Evolutionary conservation across 1,284 basidiomycete species (phyloP), one percentile per base, ranked within the genome.

Genomic region (Lentinus polychrous): DNA sequence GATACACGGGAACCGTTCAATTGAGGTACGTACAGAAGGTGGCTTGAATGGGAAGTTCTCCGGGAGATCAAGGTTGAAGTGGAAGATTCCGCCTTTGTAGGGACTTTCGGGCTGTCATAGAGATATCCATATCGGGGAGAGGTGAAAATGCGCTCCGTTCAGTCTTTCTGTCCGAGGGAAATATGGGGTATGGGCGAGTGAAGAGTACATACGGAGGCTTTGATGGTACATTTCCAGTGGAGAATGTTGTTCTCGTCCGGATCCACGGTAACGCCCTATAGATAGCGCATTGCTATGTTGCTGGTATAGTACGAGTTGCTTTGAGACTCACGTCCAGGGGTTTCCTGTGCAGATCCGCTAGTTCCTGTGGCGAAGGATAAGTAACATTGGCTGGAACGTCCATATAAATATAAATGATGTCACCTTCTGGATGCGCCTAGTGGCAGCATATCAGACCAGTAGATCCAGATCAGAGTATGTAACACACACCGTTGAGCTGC

Each of bases 31-130:
- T 65, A 92, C 91, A 43, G 75, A 75, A 35, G 91, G 91, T 2
- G 90, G 80, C 66, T 94, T 94, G 82, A 95, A 96, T 0, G 93
- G 93, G 60, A 86, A 95, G 64, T 84, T 86, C 17, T 76, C 62
- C 1, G 88, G 84, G 42, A 93, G 77, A 23, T 75, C 72, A 22
- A 94, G 66, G 38, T 71, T 80, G 65, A 93, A 86, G 52, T 77
- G 72, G 68, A 92, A 95, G 1, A 76, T 88, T 44, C 93, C 93
- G 48, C 80, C 81, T 62, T 83, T 86, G 74, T 94, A 95, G 0
- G 91, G 91, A 35, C 87, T 87, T 50, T 83, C 80, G 48, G 78
- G 61, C 88, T 93, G 55, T 44, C 27, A 39, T 39, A 51, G 24
- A 39, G 48, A 32, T 33, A 42, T 32, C 45, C 17, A 33, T 27